Conservation (phyloP, 2,329 filamentous ascomycete species). For the Aspergillus neoniger region DNA sequence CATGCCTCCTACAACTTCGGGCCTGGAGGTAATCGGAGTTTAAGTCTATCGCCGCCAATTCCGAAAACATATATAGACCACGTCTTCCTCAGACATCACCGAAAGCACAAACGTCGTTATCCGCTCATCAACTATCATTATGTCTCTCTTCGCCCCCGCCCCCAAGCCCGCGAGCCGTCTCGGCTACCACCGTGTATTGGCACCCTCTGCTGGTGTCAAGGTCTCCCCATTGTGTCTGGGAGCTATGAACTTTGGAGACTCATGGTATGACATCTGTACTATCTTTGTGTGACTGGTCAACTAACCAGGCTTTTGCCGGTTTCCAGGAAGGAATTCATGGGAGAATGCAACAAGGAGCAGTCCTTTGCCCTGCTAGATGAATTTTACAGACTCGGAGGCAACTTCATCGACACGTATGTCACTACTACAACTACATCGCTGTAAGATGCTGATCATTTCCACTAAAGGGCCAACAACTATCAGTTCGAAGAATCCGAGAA, state of each 20-base stretch:
- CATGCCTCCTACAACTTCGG: not conserved
- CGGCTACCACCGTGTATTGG: constrained; percentile 64
- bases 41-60: not conserved
- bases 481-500: constrained; percentile 62
- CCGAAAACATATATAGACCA: not conserved
- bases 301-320: not conserved
- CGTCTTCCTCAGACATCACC: not conserved
- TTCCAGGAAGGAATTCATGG: constrained; percentile 47
- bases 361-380: constrained; percentile 65
- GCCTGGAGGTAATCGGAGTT: not conserved
- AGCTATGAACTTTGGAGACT: constrained; percentile 38
- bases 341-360: constrained; percentile 62
- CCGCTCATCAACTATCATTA: not conserved
- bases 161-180: constrained; percentile 61
- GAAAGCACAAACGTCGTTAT: not conserved
- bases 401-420: constrained; percentile 68
- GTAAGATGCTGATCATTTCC: not conserved
- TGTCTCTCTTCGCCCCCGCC: constrained; percentile 37
- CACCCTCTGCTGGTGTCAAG: constrained; percentile 63
- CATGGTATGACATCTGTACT: constrained; percentile 40
- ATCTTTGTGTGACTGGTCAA: not conserved
- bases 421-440: not conserved
- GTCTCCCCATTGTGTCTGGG: constrained; percentile 60
- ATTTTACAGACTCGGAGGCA: constrained; percentile 65
- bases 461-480: constrained; percentile 56